phyloP scores from a whole-genome alignment of 768 basidiomycete species.

The Trametes elegans region DNA sequence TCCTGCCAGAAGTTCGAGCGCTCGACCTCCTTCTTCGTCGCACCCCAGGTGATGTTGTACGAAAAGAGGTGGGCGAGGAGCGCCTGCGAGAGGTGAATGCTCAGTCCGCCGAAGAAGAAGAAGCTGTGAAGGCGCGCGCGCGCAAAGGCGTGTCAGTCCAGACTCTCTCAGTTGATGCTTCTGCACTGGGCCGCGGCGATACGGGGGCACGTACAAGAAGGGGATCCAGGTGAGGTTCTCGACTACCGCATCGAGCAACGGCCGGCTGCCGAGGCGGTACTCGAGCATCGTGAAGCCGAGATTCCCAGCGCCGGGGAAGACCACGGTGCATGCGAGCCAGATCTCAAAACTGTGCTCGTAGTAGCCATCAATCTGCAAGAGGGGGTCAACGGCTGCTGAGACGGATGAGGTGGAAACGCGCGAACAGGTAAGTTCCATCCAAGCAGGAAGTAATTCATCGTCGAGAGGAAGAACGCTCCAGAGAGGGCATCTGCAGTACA shows the following conservation, averaged over 20 bases:
- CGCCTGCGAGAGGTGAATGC: conserved; percentile 51
- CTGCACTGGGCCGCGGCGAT: not conserved
- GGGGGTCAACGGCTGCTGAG: conserved; percentile 39
- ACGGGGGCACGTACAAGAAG: conserved; percentile 61
- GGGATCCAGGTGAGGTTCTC: conserved; percentile 67
- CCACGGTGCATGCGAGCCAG: conserved; percentile 69
- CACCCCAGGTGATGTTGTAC: conserved; percentile 57
- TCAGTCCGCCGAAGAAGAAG: conserved; percentile 59
- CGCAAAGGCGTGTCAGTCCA: not conserved
- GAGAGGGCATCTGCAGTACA: conserved; percentile 59
- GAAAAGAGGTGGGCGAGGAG: conserved; percentile 56
- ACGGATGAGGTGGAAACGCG: not conserved
- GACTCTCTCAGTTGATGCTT: no score
- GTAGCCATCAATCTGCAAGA: conserved; percentile 57
- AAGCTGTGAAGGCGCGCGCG: conserved; percentile 29
- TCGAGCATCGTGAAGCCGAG: conserved; percentile 65
- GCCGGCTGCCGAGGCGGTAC: conserved; percentile 61
- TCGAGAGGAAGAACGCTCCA: conserved; percentile 55
- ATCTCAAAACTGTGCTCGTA: conserved; percentile 74
- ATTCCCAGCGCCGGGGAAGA: conserved; percentile 69
- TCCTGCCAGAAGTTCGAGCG: conserved; percentile 90
- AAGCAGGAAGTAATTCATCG: conserved; percentile 69
- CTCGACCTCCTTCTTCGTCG: conserved; percentile 81
- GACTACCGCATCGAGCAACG: conserved; percentile 46
- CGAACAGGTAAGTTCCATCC: conserved; percentile 45